These are phyloP conservation scores for Termitomyces sp. DNA, from an alignment of 768 basidiomycete genomes.

Conservation along the genomic window DNA sequence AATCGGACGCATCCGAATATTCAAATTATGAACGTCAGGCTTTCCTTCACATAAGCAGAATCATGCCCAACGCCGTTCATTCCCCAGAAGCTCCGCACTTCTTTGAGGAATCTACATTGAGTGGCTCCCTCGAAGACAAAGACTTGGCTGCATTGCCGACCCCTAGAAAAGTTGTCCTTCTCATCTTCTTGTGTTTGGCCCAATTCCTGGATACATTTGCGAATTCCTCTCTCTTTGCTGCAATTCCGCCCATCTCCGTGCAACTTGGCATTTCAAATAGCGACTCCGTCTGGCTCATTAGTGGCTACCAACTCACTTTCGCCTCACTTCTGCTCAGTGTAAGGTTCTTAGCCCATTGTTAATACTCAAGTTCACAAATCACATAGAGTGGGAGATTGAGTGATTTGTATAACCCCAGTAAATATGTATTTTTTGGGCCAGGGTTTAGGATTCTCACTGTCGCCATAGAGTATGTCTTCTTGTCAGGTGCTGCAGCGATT, in stretches of 20 bases:
- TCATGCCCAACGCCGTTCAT: too few relatives aligned
- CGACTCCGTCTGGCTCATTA: not conserved
- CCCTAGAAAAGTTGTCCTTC: not conserved
- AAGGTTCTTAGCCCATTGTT: not conserved
- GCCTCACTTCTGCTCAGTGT: not conserved
- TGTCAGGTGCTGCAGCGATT: not conserved
- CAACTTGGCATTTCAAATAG: not conserved
- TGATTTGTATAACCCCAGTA: not conserved
- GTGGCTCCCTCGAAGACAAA: not conserved
- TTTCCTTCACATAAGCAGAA: too few relatives aligned
- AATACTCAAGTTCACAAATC: not conserved
- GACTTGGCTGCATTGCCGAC: not conserved
- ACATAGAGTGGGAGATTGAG: not conserved
- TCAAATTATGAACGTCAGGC: too few relatives aligned
- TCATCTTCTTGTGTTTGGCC: not conserved
- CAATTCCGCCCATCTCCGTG: not conserved
- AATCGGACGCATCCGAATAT: too few relatives aligned
- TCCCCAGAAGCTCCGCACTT: too few relatives aligned
- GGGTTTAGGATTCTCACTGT: not conserved
- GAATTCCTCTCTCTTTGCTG: not conserved
- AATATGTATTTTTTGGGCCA: not conserved
- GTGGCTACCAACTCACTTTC: not conserved
- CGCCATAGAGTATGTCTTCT: not conserved
- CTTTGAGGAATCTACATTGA: not conserved
- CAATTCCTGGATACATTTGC: not conserved